Evolutionary conservation across 2,329 filamentous ascomycete genomes (phyloP), one percentile per base, ranked within the genome.

Genomic region (Zymoseptoria pseudotritici): DNA sequence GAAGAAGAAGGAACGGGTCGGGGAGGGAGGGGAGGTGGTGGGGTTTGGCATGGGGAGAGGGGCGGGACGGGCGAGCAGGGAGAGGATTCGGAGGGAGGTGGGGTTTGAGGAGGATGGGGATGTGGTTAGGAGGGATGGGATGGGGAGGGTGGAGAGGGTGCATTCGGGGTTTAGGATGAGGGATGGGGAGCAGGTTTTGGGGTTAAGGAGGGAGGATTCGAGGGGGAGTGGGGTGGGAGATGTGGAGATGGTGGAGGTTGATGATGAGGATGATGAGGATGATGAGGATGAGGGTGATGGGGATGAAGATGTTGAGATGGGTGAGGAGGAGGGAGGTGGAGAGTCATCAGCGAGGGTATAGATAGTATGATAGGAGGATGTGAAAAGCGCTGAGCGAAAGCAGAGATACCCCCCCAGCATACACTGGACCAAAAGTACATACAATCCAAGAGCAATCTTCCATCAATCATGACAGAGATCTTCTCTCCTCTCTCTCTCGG

Each of bases 281-380:
- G 53, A 36, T 31, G 53, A 21, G 4, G 53, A 36, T 29, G 53
- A 36, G 19, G 53, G 17, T 54, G 53, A 36, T 31, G 53, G 53
- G 6, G 22, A 36, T 11, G 53, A 24, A 22, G 50, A 21, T 10
- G 8, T 52, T 11, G 50, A 24, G 22, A 24, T 52, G 50, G 50
- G 50, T 17, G 22, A 53, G 74, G 63, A 52, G 10, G 20, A 10
- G 50, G 50, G 50, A 19, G n/a, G 50, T 2, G 6, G 9, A 52
- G n/a, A 19, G 17, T 26, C 24, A 26, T 26, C 24, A 26, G 24
- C 24, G 24, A 26, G 24, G 24, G 24, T 26, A 4, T 4, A 4
- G 2, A 22, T 22, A 22, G 21, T 2, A 22, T 22, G 21, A 22
- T 4, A 22, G 21, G 24, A 26, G 5, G 24, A 26, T 26, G 24